These are phyloP conservation scores for Volvox carteri DNA, from an alignment of 163 green algal species.

Conservation along the genomic window DNA sequence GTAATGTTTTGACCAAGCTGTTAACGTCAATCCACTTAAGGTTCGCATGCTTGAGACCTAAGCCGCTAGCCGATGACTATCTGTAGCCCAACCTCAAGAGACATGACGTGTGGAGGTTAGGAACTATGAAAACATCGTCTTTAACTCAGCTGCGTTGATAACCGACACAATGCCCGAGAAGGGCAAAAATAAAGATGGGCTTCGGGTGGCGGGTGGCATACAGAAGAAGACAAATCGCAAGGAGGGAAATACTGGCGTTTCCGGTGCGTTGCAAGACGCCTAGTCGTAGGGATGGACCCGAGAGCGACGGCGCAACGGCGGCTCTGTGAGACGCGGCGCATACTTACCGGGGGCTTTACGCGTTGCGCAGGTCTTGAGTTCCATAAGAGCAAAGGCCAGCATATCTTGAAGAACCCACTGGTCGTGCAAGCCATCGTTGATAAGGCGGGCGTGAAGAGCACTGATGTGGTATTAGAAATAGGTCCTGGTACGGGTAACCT, in stretches of 20 bases:
- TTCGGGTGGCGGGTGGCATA: constrained; percentile 88
- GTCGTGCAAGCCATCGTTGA: constrained; percentile 82
- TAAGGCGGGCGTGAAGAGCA: constrained; percentile 96
- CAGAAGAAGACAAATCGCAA: constrained; percentile 83
- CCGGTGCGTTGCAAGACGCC: constrained; percentile 61
- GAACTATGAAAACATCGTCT: no score
- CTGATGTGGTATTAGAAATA: constrained; percentile 98
- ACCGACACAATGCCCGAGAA: background rate
- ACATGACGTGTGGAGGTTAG: no score
- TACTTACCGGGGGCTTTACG: background rate
- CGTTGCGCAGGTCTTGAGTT: constrained; percentile 88
- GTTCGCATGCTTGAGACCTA: no score
- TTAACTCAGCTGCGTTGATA: no score
- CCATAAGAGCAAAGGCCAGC: constrained; percentile 98
- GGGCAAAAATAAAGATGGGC: constrained; percentile 54
- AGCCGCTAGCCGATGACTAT: no score
- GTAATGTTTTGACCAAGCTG: no score
- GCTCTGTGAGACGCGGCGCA: background rate
- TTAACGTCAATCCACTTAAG: no score
- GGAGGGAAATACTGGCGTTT: constrained; percentile 68
- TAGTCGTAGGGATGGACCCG: background rate
- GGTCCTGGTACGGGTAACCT: constrained; percentile 98
- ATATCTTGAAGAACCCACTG: constrained; percentile 98
- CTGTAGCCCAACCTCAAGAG: no score
- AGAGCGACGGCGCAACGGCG: constrained; percentile 7